A percentile compares a stretch with the other conserved stretches of the same genome.
phyloP scores from a whole-genome alignment of 2,329 filamentous ascomycete genomes.

The Cucurbitaria berberidis region DNA sequence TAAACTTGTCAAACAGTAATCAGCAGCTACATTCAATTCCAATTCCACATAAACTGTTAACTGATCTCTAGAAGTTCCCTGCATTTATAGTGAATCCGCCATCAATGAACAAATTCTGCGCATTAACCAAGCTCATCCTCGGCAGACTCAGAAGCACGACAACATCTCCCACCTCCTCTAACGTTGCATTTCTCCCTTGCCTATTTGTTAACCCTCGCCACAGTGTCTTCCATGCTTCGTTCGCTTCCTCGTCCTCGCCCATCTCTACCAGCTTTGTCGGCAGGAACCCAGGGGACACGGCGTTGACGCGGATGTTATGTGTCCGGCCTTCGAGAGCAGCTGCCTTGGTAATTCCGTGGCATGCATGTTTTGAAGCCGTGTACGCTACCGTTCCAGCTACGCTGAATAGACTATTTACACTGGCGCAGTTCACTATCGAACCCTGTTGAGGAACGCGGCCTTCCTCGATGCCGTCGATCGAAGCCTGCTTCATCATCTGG shows the following conservation, averaged over 20 bases:
- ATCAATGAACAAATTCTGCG: slow-evolving; percentile 18
- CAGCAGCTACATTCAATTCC: no score
- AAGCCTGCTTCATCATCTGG: slow-evolving; percentile 47
- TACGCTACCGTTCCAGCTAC: slow-evolving; percentile 24
- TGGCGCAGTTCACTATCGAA: slow-evolving; percentile 26
- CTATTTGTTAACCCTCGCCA: slow-evolving; percentile 12
- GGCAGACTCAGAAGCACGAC: slow-evolving; percentile 20
- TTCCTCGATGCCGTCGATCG: slow-evolving; percentile 7
- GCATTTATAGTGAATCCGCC: slow-evolving; percentile 18
- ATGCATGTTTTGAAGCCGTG: slow-evolving; percentile 36
- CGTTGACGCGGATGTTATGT: slow-evolving; percentile 17
- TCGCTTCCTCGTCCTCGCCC: background rate
- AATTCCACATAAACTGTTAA: no score
- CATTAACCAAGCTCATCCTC: slow-evolving; percentile 23
- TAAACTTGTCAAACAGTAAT: no score
- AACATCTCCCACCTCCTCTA: slow-evolving; percentile 23
- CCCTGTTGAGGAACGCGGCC: slow-evolving; percentile 12
- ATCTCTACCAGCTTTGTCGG: slow-evolving; percentile 13
- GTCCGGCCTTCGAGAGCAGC: slow-evolving; percentile 32
- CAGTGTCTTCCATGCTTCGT: slow-evolving; percentile 1
- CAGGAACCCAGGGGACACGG: slow-evolving; percentile 15
- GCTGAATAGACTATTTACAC: slow-evolving; percentile 14
- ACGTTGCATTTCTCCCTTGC: slow-evolving; percentile 14
- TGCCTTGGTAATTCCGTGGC: slow-evolving; percentile 38
- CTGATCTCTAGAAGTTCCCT: background rate